Evolutionary conservation across 768 basidiomycete genomes (phyloP).

Genomic region (Chalciporus chontae): DNA sequence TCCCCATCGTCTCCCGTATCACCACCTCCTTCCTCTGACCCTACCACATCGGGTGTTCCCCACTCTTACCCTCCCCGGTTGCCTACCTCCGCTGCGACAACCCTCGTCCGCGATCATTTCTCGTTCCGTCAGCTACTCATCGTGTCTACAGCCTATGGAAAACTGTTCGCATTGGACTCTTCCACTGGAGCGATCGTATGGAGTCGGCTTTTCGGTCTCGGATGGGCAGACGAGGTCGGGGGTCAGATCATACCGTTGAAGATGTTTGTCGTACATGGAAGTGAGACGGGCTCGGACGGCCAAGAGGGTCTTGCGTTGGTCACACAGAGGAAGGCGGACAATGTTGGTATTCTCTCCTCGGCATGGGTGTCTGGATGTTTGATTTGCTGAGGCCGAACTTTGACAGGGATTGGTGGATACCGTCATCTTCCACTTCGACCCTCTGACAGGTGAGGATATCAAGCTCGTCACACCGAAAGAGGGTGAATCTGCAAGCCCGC

Average conservation of each 20-base stretch:
- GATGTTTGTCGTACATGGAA: conserved; percentile 47
- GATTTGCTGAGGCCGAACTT: conserved; percentile 5
- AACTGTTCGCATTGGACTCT: conserved; percentile 80
- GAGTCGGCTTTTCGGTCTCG: conserved; percentile 73
- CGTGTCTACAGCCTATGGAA: conserved; percentile 65
- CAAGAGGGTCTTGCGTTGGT: conserved; percentile 58
- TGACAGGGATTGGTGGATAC: conserved; percentile 61
- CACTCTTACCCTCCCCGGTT: conserved; percentile 17
- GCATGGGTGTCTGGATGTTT: too few species aligned
- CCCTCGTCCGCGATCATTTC: conserved; percentile 68
- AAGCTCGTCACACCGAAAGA: conserved; percentile 23
- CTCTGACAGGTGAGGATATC: conserved; percentile 70
- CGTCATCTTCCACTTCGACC: conserved; percentile 72
- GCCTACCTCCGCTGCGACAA: conserved; percentile 31
- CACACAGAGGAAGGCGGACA: conserved; percentile 56
- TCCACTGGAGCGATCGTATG: conserved; percentile 75
- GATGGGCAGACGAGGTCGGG: conserved; percentile 58
- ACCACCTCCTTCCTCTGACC: neutral
- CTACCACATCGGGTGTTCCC: conserved; percentile 15
- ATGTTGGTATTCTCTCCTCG: conserved; percentile 41
- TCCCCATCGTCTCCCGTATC: conserved; percentile 39
- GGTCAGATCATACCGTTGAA: conserved; percentile 56
- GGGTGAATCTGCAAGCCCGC: neutral
- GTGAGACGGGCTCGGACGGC: conserved; percentile 23
- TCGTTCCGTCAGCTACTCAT: conserved; percentile 86